Base-by-base conservation (phyloP, 2,329 filamentous ascomycete genomes). In the Tolypocladium amazonense region DNA sequence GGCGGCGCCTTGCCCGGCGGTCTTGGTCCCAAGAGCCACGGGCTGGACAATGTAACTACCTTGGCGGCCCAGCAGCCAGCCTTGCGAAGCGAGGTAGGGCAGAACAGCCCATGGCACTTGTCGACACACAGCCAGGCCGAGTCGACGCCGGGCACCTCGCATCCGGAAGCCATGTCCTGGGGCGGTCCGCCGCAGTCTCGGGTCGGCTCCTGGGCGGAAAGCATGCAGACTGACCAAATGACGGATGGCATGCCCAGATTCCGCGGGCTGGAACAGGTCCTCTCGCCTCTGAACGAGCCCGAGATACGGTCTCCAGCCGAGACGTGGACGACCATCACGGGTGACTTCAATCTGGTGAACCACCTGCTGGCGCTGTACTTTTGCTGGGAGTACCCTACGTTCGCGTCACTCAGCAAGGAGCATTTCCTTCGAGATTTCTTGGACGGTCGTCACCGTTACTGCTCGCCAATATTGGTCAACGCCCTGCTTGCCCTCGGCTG, bases 331-430 rank as follows among this genome's bases (percentile, higher is more conserved):
- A 76, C 67, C 45, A 78, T 89, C 27, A 88, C 85, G 2, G 67
- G 71, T 3, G 85, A 89, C 63, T 66, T 75, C 15, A 73, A 70
- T 15, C 77, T 89, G 37, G 82, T 89, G 1, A 78, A 85, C 62
- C 85, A 87, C 65, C 76, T 89, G 12, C 72, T 89, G 58, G 78
- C 81, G 0, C 75, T 89, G 38, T 90, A 89, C 72, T 90, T 90
- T 64, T 88, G 86, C 74, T 90, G 88, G 82, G 84, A 88, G 64
- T 89, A 91, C 69, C 86, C 88, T 3, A 90, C 87, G 15, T 90
- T 89, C 71, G 84, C 87, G 4, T 84, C 88, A 2, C 79, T 91
- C 53, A 88, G 85, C 67, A 87, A 88, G 67, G 85, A 89, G 65
- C 83, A 87, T 66, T 90, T 90, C 65, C 75, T 88, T 60, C 78